Base-by-base conservation (phyloP, 768 basidiomycete species). In the Chalciporus chontae region DNA sequence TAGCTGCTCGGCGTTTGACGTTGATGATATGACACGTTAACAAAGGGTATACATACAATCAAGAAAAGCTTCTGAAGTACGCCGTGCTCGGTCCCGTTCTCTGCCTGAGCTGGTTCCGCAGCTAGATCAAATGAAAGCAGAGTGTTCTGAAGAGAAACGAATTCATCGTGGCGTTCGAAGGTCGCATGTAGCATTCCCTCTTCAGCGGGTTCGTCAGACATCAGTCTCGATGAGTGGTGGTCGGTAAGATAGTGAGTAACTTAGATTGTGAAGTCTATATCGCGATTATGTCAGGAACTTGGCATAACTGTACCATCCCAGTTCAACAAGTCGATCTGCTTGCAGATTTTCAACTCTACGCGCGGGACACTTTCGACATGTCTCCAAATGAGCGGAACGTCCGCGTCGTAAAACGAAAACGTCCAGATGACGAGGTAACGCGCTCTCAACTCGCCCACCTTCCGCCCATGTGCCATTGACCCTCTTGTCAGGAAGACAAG, bases 141-240 rank as follows among this genome's bases (percentile, higher is more conserved):
- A 3, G 61, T 54, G 18, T 70, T 62, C 53, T 91, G 83, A 13
- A 75, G 55, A 31, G 73, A 69, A 9, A 74, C 46, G 56, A 90
- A 83, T 53, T 90, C 83, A 41, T 74, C 77, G 40, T 77, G 67
- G 50, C 76, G 79, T 51, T 84, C 85, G 58, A 87, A 89, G 10
- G 77, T 73, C 10, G 76, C 74, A 56, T 79, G 78, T 9, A 74
- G 45, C 46, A 68, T 79, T 27, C 63, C 67, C 46, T 84, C 81
- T 15, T 62, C 58, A 1, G 52, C 51, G 14, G 64, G 44, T 23
- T 77, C 70, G 47, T 77, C 72, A 40, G 68, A 70, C 71, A 73
- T 73, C 9, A 31, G 34, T 6, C 34, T 15, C 34, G 34, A 36
- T 48, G 5, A 31, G 40, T 37, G 21, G 21, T 21, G 27, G 27